These are phyloP conservation scores for Trebouxia sp. DNA, from an alignment of 139 green algal species.

Conservation along the genomic window DNA sequence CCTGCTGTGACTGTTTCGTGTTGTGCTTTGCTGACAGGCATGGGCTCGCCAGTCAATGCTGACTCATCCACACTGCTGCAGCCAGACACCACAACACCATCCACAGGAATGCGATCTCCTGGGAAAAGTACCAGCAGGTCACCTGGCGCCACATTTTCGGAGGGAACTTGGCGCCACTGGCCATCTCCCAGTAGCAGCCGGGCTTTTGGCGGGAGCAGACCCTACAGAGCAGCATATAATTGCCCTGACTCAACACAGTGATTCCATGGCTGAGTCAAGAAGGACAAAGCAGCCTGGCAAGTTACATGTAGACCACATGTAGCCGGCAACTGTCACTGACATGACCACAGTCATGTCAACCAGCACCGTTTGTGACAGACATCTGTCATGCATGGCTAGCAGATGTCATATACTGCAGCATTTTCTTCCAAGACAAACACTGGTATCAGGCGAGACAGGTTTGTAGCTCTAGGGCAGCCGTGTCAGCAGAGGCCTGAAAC, in stretches of 20 bases:
- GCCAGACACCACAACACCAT: slow-evolving; percentile 74
- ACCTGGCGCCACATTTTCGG: slow-evolving; percentile 64
- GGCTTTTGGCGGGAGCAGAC: slow-evolving; percentile 81
- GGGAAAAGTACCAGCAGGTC: slow-evolving; percentile 80
- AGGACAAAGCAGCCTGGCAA: no score
- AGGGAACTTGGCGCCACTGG: slow-evolving; percentile 64
- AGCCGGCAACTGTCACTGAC: no score
- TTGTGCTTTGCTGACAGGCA: slow-evolving; percentile 74
- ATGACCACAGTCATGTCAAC: no score
- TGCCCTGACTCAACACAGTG: background rate
- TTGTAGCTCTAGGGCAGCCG: background rate
- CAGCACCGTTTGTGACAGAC: no score
- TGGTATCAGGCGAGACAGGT: no score
- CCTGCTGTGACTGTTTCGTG: slow-evolving; percentile 74
- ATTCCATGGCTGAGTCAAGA: no score
- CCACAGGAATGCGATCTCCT: slow-evolving; percentile 84
- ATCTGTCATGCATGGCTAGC: no score
- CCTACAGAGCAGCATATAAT: slow-evolving; percentile 45
- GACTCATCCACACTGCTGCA: slow-evolving; percentile 74
- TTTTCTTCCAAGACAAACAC: no score
- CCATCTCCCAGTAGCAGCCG: slow-evolving; percentile 64
- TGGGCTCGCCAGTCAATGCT: slow-evolving; percentile 82
- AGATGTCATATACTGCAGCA: no score
- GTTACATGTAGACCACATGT: no score
- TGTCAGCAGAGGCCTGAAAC: background rate